Evolutionary conservation across 495 filamentous ascomycete genomes (phyloP), one percentile per base, ranked within the genome.

Genomic region (Pyrenula massariospora): DNA sequence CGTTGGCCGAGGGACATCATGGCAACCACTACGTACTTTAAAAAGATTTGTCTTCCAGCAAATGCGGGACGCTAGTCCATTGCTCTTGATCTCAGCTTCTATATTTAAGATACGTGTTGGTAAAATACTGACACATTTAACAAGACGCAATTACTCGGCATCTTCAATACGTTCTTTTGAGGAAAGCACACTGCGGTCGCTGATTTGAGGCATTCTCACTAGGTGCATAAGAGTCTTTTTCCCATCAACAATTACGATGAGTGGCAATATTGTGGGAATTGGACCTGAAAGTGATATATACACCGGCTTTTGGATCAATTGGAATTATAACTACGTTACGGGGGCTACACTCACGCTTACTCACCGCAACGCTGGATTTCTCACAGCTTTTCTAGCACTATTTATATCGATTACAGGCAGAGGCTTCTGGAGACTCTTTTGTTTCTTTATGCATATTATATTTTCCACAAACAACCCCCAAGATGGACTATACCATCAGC

Each of bases 301-400:
- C 50, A 19, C 55, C 15, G 62, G 62, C 8, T 0, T 49, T 12
- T 64, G 62, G 62, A 60, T 52, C 20, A 54, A 64, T 50, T 64
- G 62, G 62, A 61, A 59, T 1, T 10, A 53, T 3, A 59, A 59
- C 10, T 20, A 10, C 5, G 36, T 62, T 12, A 36, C 49, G 11
- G 62, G 62, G 12, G 42, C 59, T 12, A 64, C 62, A 8, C 52
- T 62, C 12, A 64, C 62, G 1, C 55, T 64, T 21, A 50, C 51
- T 1, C 55, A 54, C 1, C 47, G 56, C 12, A 36, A 57, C 20
- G 52, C 56, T 22, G 25, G 50, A 12, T 48, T 62, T 1, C 25
- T 65, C 2, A 60, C 61, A 22, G 62, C 62, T 12, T 58, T 65
- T 24, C 3, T 62, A 1, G 57, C 58, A n/a, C 55, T 65, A n/a